These are phyloP conservation scores for Avena insularis DNA, from an alignment of 176 grass and related monocot species.

Conservation along the genomic window DNA sequence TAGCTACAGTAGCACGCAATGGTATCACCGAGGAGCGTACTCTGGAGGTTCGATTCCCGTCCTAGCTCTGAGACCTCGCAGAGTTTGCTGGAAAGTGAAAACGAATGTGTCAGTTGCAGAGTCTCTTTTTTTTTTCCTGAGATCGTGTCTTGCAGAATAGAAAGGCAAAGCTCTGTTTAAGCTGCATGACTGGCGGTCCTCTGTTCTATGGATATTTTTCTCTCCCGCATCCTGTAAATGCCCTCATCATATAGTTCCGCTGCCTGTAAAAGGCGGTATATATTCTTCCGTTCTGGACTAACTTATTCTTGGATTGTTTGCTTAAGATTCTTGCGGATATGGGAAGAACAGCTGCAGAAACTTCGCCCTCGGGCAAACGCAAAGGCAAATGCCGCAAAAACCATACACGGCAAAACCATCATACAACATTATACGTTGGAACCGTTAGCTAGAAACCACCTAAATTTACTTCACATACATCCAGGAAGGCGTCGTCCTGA, in stretches of 20 bases:
- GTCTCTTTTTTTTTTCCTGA: too few relatives aligned
- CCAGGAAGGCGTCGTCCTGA: too few relatives aligned
- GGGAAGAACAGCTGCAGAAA: conserved; percentile 14
- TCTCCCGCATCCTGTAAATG: not conserved
- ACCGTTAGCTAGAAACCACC: not conserved
- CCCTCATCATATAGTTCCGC: not conserved
- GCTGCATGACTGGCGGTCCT: not conserved
- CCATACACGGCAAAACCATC: not conserved
- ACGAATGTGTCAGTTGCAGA: not conserved
- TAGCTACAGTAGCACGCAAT: conserved; percentile 15
- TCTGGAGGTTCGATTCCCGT: conserved; percentile 18
- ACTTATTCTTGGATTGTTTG: not conserved
- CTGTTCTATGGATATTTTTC: not conserved
- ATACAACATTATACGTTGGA: not conserved
- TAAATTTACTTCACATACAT: not conserved
- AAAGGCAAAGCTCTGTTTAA: not conserved
- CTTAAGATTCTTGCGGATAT: not conserved
- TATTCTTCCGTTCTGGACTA: conserved; percentile 1
- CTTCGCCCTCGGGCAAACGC: conserved; percentile 42
- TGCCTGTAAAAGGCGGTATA: conserved; percentile 18
- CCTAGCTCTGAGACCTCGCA: not conserved
- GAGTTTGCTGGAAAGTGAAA: conserved; percentile 45
- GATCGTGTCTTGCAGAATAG: not conserved
- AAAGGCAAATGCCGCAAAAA: conserved; percentile 36
- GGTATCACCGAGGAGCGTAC: not conserved